Conservation (phyloP, 2,329 filamentous ascomycete genomes). For the Teratosphaeria gauchensis region DNA sequence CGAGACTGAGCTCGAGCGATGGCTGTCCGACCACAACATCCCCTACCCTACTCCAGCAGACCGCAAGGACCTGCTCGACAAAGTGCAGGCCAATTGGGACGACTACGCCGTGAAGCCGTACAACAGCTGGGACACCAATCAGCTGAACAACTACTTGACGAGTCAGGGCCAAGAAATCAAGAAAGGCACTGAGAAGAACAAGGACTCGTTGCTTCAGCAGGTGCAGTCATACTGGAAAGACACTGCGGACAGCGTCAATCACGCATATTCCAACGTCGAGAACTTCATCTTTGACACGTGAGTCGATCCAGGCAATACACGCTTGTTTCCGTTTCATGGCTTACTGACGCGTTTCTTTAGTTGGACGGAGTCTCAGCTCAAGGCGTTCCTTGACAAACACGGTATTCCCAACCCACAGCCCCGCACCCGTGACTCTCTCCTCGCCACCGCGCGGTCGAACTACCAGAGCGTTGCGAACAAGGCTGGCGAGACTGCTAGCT, state of each 20-base stretch:
- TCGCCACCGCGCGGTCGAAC: slow-evolving; percentile 67
- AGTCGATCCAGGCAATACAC: slow-evolving; percentile 13
- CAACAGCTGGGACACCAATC: slow-evolving; percentile 62
- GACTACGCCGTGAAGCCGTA: slow-evolving; percentile 64
- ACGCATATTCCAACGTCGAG: slow-evolving; percentile 62
- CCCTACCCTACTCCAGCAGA: slow-evolving; percentile 85
- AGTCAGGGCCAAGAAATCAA: slow-evolving; percentile 62
- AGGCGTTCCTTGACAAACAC: slow-evolving; percentile 84
- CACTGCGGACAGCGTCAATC: slow-evolving; percentile 64
- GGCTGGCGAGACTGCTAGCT: slow-evolving; percentile 65
- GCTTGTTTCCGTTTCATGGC: background rate
- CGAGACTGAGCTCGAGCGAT: slow-evolving; percentile 91
- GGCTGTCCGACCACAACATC: slow-evolving; percentile 86
- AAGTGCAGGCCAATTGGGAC: slow-evolving; percentile 89
- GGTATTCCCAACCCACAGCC: slow-evolving; percentile 81
- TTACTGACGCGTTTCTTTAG: slow-evolving; percentile 41
- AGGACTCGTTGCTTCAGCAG: slow-evolving; percentile 57
- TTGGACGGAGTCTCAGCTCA: slow-evolving; percentile 88
- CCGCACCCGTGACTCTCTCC: slow-evolving; percentile 69
- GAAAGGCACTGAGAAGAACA: slow-evolving; percentile 56
- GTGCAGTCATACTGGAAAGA: slow-evolving; percentile 70
- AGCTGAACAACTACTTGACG: slow-evolving; percentile 59
- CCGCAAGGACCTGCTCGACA: slow-evolving; percentile 83
- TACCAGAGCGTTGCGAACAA: slow-evolving; percentile 72
- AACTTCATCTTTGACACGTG: slow-evolving; percentile 88